These are phyloP conservation scores for Xylaria intraflava DNA, from an alignment of 495 filamentous ascomycete genomes.

Conservation along the genomic window DNA sequence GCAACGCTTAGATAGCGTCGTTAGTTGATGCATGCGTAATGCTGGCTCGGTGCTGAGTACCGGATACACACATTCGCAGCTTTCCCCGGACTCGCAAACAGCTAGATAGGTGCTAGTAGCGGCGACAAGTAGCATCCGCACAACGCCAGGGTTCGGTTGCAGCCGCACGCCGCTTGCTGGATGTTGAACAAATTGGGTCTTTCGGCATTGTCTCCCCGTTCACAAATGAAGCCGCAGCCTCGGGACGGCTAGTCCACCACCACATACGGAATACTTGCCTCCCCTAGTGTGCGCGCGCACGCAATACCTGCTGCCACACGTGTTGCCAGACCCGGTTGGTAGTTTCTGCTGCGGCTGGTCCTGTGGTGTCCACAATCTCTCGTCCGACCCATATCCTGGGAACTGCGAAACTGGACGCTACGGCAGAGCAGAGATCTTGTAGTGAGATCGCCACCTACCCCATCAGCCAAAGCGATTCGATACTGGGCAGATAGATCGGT, in stretches of 20 bases:
- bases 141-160: slow-evolving; percentile 2
- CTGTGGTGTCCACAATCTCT: not conserved
- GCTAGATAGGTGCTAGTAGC: no score
- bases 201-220: slow-evolving; percentile 8
- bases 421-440: not conserved
- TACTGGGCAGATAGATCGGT: no score
- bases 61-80: slow-evolving; percentile 2
- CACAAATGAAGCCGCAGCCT: slow-evolving; percentile 3
- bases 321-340: not conserved
- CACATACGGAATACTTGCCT: not conserved
- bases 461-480: not conserved
- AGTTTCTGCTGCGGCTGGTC: not conserved
- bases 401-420: not conserved
- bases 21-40: slow-evolving; percentile 7
- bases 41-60: slow-evolving; percentile 6
- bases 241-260: slow-evolving; percentile 6
- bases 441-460: not conserved
- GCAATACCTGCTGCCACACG: not conserved
- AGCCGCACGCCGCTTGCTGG: slow-evolving; percentile 8
- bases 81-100: not conserved
- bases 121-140: not conserved
- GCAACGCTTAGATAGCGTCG: no score
- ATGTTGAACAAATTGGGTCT: slow-evolving; percentile 1
- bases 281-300: not conserved
- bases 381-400: not conserved